These are phyloP conservation scores for Penicillium sp. DNA, from an alignment of 2,329 filamentous ascomycete species.

Conservation along the genomic window DNA sequence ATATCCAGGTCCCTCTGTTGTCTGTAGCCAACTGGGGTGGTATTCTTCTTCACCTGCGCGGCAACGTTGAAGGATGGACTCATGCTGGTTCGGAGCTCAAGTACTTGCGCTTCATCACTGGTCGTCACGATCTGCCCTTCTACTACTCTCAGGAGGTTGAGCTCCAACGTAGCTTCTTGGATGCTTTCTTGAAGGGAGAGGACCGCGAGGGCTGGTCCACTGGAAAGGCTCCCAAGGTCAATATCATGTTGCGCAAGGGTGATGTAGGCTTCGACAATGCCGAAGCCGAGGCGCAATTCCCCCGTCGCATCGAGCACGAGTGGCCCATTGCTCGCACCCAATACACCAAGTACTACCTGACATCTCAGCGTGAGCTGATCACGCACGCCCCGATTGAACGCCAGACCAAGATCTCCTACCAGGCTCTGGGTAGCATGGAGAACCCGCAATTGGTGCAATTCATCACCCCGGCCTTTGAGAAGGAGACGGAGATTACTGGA, in stretches of 20 bases:
- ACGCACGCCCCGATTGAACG: slow-evolving; percentile 34
- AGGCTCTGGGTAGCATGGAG: slow-evolving; percentile 61
- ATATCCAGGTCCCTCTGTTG: slow-evolving; percentile 69
- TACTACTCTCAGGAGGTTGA: slow-evolving; percentile 72
- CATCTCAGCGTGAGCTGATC: slow-evolving; percentile 50
- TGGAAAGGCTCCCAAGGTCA: slow-evolving; percentile 64
- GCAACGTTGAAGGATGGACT: slow-evolving; percentile 68
- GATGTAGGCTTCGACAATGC: slow-evolving; percentile 70
- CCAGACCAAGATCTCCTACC: slow-evolving; percentile 57
- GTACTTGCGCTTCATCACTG: slow-evolving; percentile 70
- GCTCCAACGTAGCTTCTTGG: slow-evolving; percentile 68
- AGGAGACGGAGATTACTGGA: slow-evolving; percentile 71
- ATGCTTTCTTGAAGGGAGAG: slow-evolving; percentile 71
- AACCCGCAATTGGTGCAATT: slow-evolving; percentile 62
- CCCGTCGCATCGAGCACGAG: slow-evolving; percentile 60
- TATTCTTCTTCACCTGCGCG: slow-evolving; percentile 69
- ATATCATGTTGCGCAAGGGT: slow-evolving; percentile 65
- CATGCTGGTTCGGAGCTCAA: slow-evolving; percentile 68
- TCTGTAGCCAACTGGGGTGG: slow-evolving; percentile 73
- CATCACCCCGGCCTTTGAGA: slow-evolving; percentile 59
- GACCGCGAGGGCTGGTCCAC: slow-evolving; percentile 54
- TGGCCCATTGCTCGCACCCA: slow-evolving; percentile 70
- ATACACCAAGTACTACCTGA: slow-evolving; percentile 66
- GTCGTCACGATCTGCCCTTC: slow-evolving; percentile 72
- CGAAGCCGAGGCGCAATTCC: slow-evolving; percentile 60